Evolutionary conservation across 2,329 filamentous ascomycete genomes (phyloP).

Genomic region (Ascochyta rabiei): DNA sequence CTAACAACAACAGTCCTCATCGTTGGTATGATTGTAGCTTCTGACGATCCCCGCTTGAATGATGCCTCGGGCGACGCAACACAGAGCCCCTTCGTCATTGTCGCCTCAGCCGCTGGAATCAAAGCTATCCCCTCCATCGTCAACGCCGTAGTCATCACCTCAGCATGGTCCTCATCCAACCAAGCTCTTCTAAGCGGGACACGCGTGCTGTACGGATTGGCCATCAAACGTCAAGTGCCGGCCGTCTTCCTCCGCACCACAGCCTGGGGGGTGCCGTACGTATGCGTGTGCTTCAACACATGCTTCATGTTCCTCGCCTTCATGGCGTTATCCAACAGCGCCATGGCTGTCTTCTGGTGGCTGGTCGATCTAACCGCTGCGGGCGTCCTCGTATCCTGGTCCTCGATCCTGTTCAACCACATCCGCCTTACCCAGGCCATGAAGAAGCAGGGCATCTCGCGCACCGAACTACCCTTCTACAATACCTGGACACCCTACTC

Average conservation of each 20-base stretch:
- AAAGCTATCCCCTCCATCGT: slow-evolving; percentile 71
- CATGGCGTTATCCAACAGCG: slow-evolving; percentile 53
- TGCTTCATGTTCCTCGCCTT: slow-evolving; percentile 55
- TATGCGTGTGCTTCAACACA: slow-evolving; percentile 41
- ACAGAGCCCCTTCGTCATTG: slow-evolving; percentile 60
- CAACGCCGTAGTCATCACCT: slow-evolving; percentile 76
- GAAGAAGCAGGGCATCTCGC: slow-evolving; percentile 59
- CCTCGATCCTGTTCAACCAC: slow-evolving; percentile 60
- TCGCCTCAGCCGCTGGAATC: slow-evolving; percentile 69
- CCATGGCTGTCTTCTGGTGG: slow-evolving; percentile 64
- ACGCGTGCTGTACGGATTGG: slow-evolving; percentile 55
- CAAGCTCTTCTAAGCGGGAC: slow-evolving; percentile 63
- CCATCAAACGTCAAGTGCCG: slow-evolving; percentile 58
- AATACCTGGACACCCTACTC: slow-evolving; percentile 46
- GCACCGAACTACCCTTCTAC: slow-evolving; percentile 43
- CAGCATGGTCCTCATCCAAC: slow-evolving; percentile 72
- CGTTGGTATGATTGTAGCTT: slow-evolving; percentile 63
- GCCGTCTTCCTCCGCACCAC: slow-evolving; percentile 54
- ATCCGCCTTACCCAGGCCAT: slow-evolving; percentile 58
- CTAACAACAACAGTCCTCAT: slow-evolving; percentile 50
- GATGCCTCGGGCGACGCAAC: slow-evolving; percentile 48
- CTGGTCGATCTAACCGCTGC: slow-evolving; percentile 70
- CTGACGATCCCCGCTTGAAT: slow-evolving; percentile 56
- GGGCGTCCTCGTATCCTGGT: slow-evolving; percentile 59
- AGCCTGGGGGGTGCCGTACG: slow-evolving; percentile 49